phyloP scores from a whole-genome alignment of 805 yeast species.

The Sporopachydermia quercuum region DNA sequence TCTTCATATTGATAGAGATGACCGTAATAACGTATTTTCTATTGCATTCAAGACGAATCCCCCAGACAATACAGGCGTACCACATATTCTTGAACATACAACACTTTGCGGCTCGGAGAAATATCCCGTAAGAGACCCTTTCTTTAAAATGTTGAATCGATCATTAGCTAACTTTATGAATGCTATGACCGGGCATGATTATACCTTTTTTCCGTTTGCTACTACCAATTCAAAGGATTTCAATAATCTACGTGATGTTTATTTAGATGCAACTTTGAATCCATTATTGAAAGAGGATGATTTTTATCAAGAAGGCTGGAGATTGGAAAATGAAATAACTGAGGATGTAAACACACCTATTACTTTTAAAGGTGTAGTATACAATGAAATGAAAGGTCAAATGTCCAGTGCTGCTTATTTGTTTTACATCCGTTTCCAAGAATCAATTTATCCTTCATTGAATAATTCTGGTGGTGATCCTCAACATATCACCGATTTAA shows the following conservation, averaged over 20 bases:
- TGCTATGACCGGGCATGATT: conserved; percentile 97
- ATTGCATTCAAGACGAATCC: conserved; percentile 89
- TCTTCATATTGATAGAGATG: conserved; percentile 73
- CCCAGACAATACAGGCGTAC: conserved; percentile 88
- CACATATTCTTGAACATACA: conserved; percentile 92
- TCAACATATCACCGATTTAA: conserved; percentile 51
- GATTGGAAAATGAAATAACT: conserved; percentile 60
- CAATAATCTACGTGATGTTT: conserved; percentile 71
- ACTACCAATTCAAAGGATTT: conserved; percentile 80
- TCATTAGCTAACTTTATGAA: conserved; percentile 96
- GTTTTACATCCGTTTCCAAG: conserved; percentile 73
- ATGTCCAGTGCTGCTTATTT: conserved; percentile 77
- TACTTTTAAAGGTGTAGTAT: conserved; percentile 86
- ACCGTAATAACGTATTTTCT: conserved; percentile 75
- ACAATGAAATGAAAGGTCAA: conserved; percentile 98
- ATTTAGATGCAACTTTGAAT: conserved; percentile 71
- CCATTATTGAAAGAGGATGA: conserved; percentile 71
- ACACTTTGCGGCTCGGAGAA: conserved; percentile 87
- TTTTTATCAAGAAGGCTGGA: conserved; percentile 95
- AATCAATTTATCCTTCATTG: conserved; percentile 69
- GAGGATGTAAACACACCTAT: conserved; percentile 46
- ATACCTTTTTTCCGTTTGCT: conserved; percentile 90
- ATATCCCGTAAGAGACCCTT: conserved; percentile 93
- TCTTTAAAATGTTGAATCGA: conserved; percentile 90
- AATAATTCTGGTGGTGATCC: conserved; percentile 96